A percentile compares a stretch with the other conserved stretches of the same genome.
Evolutionary conservation across 2,329 filamentous ascomycete species (phyloP).

Genomic region (Aplosporella prunicola): DNA sequence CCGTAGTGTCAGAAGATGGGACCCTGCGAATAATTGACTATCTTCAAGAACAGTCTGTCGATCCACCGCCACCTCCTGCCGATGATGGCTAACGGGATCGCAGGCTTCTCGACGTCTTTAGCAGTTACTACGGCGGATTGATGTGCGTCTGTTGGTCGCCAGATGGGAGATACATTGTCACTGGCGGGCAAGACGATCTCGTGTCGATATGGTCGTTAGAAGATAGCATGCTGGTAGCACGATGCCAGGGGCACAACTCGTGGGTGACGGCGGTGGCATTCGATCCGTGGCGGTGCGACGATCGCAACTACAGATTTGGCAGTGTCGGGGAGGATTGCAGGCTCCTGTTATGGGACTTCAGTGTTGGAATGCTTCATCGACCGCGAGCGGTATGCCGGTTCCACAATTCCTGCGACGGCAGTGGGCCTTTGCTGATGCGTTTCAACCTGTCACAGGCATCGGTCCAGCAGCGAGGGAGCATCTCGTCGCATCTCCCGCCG

Average conservation of each 20-base stretch:
- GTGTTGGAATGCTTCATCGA: conserved; percentile 86
- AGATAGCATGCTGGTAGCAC: conserved; percentile 75
- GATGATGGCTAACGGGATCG: conserved; percentile 2
- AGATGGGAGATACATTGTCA: conserved; percentile 90
- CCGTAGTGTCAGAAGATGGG: conserved; percentile 85
- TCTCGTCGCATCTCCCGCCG: conserved; percentile 43
- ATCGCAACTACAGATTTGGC: conserved; percentile 89
- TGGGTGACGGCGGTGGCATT: conserved; percentile 93
- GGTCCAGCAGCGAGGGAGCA: conserved; percentile 46
- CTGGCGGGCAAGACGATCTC: conserved; percentile 90
- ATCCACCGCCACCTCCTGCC: neutral
- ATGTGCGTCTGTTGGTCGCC: conserved; percentile 96
- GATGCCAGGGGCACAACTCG: conserved; percentile 90
- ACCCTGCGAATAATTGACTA: conserved; percentile 86
- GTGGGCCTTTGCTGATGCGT: conserved; percentile 7
- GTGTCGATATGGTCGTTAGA: conserved; percentile 91
- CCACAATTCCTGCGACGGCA: conserved; percentile 4
- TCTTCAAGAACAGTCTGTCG: conserved; percentile 68
- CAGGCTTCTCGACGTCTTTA: conserved; percentile 77
- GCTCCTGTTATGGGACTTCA: conserved; percentile 93
- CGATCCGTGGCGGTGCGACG: conserved; percentile 94
- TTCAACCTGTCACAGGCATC: conserved; percentile 34
- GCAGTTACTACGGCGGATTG: conserved; percentile 87
- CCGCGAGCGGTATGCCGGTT: conserved; percentile 62
- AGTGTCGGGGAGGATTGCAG: conserved; percentile 92